phyloP scores from a whole-genome alignment of 768 basidiomycete genomes.

The Leccinum rimulosum region DNA sequence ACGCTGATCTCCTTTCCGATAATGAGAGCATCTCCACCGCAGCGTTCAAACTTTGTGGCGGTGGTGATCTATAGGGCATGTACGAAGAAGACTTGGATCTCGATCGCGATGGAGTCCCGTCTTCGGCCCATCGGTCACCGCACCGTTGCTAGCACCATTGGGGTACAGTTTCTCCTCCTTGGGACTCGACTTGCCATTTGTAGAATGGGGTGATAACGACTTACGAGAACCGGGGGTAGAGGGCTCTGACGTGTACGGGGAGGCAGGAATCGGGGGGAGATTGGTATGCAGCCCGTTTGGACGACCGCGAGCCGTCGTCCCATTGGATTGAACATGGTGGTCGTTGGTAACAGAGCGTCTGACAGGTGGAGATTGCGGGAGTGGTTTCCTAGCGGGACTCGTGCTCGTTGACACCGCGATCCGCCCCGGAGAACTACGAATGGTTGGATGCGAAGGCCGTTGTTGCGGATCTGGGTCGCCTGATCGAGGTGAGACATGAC shows the following conservation, averaged over 20 bases:
- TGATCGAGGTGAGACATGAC: slow-evolving; percentile 31
- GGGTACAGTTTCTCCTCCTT: slow-evolving; percentile 34
- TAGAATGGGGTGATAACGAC: slow-evolving; percentile 34
- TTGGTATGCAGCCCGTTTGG: slow-evolving; percentile 35
- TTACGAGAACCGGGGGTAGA: slow-evolving; percentile 56
- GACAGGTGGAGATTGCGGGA: slow-evolving; percentile 23
- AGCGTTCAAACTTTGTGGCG: slow-evolving; percentile 69
- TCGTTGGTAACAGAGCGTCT: slow-evolving; percentile 35
- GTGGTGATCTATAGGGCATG: slow-evolving; percentile 51
- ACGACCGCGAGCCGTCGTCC: slow-evolving; percentile 28
- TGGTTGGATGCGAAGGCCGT: slow-evolving; percentile 34
- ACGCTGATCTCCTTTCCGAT: slow-evolving; percentile 29
- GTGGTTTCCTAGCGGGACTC: slow-evolving; percentile 27
- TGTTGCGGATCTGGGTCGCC: slow-evolving; percentile 23
- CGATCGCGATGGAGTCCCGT: slow-evolving; percentile 44
- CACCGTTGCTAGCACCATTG: slow-evolving; percentile 26
- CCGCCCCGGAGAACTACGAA: slow-evolving; percentile 33
- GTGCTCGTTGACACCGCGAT: slow-evolving; percentile 22
- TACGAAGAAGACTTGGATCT: slow-evolving; percentile 55
- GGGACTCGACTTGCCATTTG: slow-evolving; percentile 33
- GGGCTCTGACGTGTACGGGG: slow-evolving; percentile 62
- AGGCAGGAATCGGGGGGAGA: slow-evolving; percentile 66
- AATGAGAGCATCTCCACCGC: slow-evolving; percentile 61
- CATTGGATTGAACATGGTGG: slow-evolving; percentile 26
- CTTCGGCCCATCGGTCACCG: slow-evolving; percentile 29